Conservation (phyloP, 768 basidiomycete species). For the Calocera viscosa region DNA sequence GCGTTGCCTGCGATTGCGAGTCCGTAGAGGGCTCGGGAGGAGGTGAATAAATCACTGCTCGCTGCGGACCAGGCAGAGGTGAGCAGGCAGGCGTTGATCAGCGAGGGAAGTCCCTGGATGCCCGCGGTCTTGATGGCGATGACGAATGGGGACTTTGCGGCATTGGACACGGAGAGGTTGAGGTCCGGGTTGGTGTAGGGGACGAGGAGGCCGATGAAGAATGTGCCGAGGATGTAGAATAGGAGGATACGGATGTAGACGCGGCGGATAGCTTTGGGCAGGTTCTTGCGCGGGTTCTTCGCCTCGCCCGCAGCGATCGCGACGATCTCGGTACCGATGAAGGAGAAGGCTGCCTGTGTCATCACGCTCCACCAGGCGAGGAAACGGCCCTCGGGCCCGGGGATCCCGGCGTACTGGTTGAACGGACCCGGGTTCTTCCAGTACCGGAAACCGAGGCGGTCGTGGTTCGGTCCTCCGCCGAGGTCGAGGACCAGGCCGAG, state of each 20-base stretch:
- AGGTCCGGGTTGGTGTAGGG: slow-evolving; percentile 54
- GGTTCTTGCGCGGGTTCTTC: slow-evolving; percentile 59
- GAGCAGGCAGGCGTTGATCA: slow-evolving; percentile 66
- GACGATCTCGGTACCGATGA: slow-evolving; percentile 88
- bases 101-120: slow-evolving; percentile 70
- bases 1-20: slow-evolving; percentile 71
- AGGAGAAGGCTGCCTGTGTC: slow-evolving; percentile 84
- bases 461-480: slow-evolving; percentile 76
- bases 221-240: slow-evolving; percentile 49
- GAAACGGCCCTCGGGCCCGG: slow-evolving; percentile 26
- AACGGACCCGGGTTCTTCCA: slow-evolving; percentile 88
- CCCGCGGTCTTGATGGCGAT: slow-evolving; percentile 78
- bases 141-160: slow-evolving; percentile 76
- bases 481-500: slow-evolving; percentile 64
- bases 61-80: slow-evolving; percentile 91
- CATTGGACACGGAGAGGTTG: slow-evolving; percentile 41
- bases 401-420: slow-evolving; percentile 42
- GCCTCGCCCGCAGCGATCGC: slow-evolving; percentile 81
- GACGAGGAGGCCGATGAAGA: slow-evolving; percentile 72
- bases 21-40: slow-evolving; percentile 59
- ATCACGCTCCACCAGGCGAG: slow-evolving; percentile 19
- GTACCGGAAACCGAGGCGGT: slow-evolving; percentile 66
- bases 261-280: slow-evolving; percentile 54
- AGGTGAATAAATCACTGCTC: slow-evolving; percentile 78
- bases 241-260: slow-evolving; percentile 70